Base-by-base conservation (phyloP, 352 stramenopile genomes). In the Pythium dissimile region DNA sequence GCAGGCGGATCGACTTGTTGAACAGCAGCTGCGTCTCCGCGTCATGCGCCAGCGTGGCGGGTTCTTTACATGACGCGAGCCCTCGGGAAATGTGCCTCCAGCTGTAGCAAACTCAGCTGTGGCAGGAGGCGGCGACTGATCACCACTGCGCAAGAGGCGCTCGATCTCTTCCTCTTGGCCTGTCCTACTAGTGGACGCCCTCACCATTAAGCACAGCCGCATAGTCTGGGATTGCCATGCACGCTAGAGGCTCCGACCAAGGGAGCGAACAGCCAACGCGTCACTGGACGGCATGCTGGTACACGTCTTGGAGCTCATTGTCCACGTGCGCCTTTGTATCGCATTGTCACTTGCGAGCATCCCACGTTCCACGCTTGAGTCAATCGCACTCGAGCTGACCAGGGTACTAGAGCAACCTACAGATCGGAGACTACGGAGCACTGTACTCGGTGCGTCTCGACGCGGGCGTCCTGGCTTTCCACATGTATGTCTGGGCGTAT, bases 201-300 rank as follows among this genome's bases (percentile, higher is more conserved):
- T 80, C 5, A 54, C n/a, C 56, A n/a, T 66, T 67, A 6, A 80
- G 56, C 1, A 78, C 56, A n/a, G 71, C 73, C 56, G 77, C 73
- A 8, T 56, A 37, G 20, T 78, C 65, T 37, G 80, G 71, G n/a
- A 83, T 43, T 15, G 62, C 73, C 6, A 71, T 74, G 27, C 77
- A 80, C 68, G 15, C 60, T 54, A 0, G n/a, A 30, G 0, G 62
- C 37, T 3, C 66, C 69, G 5, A 67, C 56, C 5, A 80, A 20
- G 2, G 60, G 71, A 0, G 44, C 50, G 21, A 80, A 66, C 18
- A 83, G 49, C 67, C 67, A 83, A 18, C 68, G 41, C 1, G 67
- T 76, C n/a, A 68, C 65, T 23, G 21, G 27, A 2, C 62, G 71
- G 7, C 53, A 50, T 12, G 49, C 58, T 0, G n/a, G 8, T 38